Evolutionary conservation across 441 rosid species (phyloP), one percentile per base, ranked within the genome.

Genomic region (Breynia disticha): DNA sequence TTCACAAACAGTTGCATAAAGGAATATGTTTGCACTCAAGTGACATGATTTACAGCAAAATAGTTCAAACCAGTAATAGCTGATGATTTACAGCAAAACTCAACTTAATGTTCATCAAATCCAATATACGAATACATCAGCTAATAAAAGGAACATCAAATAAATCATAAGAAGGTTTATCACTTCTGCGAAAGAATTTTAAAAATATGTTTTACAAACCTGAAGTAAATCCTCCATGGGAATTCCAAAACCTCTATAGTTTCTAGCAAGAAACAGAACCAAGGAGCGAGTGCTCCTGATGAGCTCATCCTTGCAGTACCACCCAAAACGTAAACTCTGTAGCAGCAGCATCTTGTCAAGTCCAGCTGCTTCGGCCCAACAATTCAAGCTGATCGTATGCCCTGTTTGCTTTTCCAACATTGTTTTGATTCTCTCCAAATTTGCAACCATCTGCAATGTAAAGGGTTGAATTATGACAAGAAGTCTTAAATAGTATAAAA

Each of bases 301-400:
- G 53, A 89, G 75, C 73, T 80, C 86, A 56, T 86, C 85, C 75
- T 80, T 73, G 81, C 95, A 89, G 62, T 67, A 62, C 93, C 90
- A 80, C 63, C 95, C 97, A 57, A 66, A 83, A 62, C 56, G 73
- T 68, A 86, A 72, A 50, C 66, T 70, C 57, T 72, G 79, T 49
- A 69, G 79, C 66, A 89, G 77, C 59, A 54, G 71, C 65, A 75
- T 86, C 72, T 73, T 73, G 54, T 73, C 77, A 63, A 82, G 68
- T 50, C 79, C 84, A 42, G 84, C 86, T 62, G 95, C 93, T 80
- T 77, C 78, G 32, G 97, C 95, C 90, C 97, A 89, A 79, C 81
- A 66, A 62, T 78, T 70, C 72, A 82, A 55, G 62, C 82, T 79
- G 24, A 65, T 82, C 22, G 57, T 79, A 60, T 60, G 75, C 48